These are phyloP conservation scores for Mortierella sp. DNA, from an alignment of 371 early-diverging fungal genomes.

Conservation along the genomic window DNA sequence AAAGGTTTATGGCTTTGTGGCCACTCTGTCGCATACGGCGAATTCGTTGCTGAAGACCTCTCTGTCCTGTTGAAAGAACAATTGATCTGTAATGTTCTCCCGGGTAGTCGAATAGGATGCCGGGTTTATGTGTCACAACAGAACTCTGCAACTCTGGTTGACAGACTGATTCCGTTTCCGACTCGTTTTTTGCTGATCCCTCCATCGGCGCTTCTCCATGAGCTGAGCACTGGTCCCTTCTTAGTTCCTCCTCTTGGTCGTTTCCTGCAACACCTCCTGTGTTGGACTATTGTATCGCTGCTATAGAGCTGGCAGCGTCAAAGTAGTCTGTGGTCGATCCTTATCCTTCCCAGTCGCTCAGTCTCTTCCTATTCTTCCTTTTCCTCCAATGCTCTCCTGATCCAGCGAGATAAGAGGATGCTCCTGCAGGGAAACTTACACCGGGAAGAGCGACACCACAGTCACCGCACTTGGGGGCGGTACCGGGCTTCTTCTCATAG, in stretches of 20 bases:
- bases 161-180: neutral
- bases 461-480: conserved; percentile 97
- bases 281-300: neutral
- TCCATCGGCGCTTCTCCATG: neutral
- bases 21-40: neutral
- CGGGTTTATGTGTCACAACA: neutral
- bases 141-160: neutral
- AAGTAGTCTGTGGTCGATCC: neutral
- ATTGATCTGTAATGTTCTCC: neutral
- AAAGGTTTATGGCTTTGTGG: neutral
- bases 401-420: neutral
- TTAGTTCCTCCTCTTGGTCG: neutral
- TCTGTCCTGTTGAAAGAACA: neutral
- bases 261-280: neutral
- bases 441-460: conserved; percentile 93
- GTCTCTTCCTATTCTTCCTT: neutral
- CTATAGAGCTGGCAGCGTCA: neutral
- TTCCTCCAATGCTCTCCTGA: neutral
- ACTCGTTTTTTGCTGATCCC: neutral
- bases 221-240: neutral
- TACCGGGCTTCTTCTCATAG: conserved; percentile 94
- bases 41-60: neutral
- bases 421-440: conserved; percentile 63
- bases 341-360: neutral
- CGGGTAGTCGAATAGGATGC: neutral